phyloP scores from a whole-genome alignment of 176 grass and related monocot species.

The Oryza meridionalis region DNA sequence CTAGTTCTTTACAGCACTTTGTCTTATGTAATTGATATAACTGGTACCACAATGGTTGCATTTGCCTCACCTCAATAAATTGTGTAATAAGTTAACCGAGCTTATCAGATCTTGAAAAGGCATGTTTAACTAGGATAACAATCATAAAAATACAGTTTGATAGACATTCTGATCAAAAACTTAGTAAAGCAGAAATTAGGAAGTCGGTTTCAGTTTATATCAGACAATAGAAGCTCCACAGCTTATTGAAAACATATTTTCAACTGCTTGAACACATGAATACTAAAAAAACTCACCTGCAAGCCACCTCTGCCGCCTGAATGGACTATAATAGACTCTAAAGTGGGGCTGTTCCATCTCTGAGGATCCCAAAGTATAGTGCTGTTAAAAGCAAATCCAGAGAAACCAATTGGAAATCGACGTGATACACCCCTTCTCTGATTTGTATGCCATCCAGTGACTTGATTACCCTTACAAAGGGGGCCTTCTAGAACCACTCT shows the following conservation, averaged over 20 bases:
- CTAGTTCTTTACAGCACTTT: constrained; percentile 8
- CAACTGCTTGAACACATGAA: not conserved
- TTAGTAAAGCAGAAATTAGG: constrained; percentile 11
- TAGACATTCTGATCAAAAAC: not conserved
- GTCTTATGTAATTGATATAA: not conserved
- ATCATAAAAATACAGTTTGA: constrained; percentile 11
- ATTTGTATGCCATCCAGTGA: constrained; percentile 89
- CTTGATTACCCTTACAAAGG: constrained; percentile 72
- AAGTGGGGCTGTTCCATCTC: constrained; percentile 67
- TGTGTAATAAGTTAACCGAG: constrained; percentile 2
- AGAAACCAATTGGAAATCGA: constrained; percentile 70
- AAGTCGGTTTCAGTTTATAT: not conserved
- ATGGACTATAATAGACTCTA: constrained; percentile 78
- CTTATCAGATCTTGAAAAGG: not conserved
- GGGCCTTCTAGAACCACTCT: constrained; percentile 81
- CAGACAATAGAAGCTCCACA: not conserved
- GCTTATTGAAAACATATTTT: not conserved
- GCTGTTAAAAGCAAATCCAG: constrained; percentile 95
- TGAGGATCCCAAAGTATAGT: constrained; percentile 91
- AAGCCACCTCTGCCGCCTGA: constrained; percentile 66
- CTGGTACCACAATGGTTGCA: not conserved
- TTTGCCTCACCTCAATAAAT: constrained; percentile 6
- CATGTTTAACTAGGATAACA: constrained; percentile 10
- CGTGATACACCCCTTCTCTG: constrained; percentile 51
- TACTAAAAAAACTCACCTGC: constrained; percentile 51